phyloP scores from a whole-genome alignment of 495 filamentous ascomycete species.

The Talaromyces borbonicus region DNA sequence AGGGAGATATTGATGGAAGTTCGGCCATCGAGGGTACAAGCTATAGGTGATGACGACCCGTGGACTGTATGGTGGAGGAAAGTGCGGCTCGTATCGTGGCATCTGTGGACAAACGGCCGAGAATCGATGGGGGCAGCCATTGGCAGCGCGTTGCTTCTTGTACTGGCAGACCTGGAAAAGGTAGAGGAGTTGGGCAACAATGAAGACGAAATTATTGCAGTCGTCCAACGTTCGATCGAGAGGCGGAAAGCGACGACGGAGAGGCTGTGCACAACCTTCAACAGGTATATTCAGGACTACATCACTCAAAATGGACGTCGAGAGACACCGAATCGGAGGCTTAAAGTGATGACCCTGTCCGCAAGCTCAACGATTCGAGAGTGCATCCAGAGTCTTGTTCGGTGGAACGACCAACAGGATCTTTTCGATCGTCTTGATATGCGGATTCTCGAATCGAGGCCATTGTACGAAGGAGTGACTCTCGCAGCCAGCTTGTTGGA shows the following conservation, averaged over 20 bases:
- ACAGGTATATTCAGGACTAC: conserved; percentile 19
- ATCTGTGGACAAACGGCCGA: conserved; percentile 51
- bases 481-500: conserved; percentile 39
- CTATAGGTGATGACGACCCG: conserved; percentile 8
- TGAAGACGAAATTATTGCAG: conserved; percentile 15
- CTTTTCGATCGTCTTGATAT: conserved; percentile 35
- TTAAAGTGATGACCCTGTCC: conserved; percentile 49
- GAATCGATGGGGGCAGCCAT: conserved; percentile 56
- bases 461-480: conserved; percentile 52
- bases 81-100: conserved; percentile 50
- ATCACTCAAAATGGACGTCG: conserved; percentile 16
- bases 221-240: conserved; percentile 24
- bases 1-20: conserved; percentile 28
- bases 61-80: conserved; percentile 42
- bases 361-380: conserved; percentile 50
- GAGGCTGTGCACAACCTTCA: conserved; percentile 25
- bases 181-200: conserved; percentile 9
- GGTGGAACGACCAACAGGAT: conserved; percentile 1
- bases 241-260: conserved; percentile 16
- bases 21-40: background rate
- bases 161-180: conserved; percentile 30
- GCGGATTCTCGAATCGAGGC: conserved; percentile 55
- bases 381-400: conserved; percentile 23
- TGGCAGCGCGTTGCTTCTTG: conserved; percentile 36
- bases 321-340: conserved; percentile 13